Conservation (phyloP, 305 asterid genomes). For the Caryopteris hybrid region DNA sequence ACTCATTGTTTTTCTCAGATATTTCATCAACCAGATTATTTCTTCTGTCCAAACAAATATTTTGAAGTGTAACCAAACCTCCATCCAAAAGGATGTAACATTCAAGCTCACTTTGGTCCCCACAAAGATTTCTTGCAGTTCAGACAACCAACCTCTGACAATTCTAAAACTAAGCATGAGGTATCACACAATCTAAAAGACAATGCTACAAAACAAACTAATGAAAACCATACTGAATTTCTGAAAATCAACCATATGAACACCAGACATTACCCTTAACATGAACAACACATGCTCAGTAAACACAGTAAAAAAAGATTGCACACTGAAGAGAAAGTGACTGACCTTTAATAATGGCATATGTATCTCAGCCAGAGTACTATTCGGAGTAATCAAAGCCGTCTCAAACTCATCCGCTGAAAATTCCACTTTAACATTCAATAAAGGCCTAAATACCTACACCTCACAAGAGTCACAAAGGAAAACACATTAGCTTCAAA, state of each 20-base stretch:
- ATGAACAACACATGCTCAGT: not conserved
- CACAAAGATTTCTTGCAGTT: not conserved
- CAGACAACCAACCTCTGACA: not conserved
- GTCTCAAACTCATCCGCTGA: slow-evolving; percentile 98
- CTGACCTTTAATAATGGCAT: slow-evolving; percentile 93
- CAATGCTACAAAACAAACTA: not conserved
- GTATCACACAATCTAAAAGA: not conserved
- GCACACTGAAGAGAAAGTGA: not conserved
- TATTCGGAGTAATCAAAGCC: slow-evolving; percentile 79
- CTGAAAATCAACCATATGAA: not conserved
- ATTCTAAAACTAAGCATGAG: not conserved
- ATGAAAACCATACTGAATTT: not conserved
- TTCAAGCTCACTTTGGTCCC: not conserved
- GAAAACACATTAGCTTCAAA: slow-evolving; percentile 20
- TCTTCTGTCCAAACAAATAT: not conserved
- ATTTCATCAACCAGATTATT: not conserved
- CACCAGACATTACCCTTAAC: not conserved
- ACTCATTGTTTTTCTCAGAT: not conserved
- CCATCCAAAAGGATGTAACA: not conserved
- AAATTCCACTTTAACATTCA: slow-evolving; percentile 93
- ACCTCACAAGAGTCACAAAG: slow-evolving; percentile 27
- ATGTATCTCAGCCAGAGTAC: slow-evolving; percentile 85
- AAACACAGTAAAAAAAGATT: not conserved
- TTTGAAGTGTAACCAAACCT: not conserved
- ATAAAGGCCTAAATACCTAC: slow-evolving; percentile 88